These are phyloP conservation scores for Hymenotorrendiella dingleyae DNA, from an alignment of 2,329 filamentous ascomycete genomes.

Conservation along the genomic window DNA sequence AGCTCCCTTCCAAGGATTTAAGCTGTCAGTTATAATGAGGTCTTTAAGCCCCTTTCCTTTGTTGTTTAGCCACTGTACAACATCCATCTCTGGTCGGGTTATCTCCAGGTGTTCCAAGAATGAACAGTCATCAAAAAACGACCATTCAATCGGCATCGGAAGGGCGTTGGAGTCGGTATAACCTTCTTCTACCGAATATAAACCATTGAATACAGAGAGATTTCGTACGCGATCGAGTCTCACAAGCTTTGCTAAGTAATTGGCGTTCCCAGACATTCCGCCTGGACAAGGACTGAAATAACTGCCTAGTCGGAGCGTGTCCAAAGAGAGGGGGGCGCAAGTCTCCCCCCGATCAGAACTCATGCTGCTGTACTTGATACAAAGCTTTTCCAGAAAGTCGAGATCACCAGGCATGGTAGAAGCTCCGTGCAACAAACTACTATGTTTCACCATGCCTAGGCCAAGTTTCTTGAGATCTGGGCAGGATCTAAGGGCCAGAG, in stretches of 20 bases:
- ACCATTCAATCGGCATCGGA: slow-evolving; percentile 1
- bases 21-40: too few relatives aligned
- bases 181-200: background rate
- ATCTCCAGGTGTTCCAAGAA: too few relatives aligned
- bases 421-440: background rate
- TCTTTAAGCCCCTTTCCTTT: too few relatives aligned
- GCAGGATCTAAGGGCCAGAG: background rate
- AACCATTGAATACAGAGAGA: slow-evolving; percentile 7
- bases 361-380: background rate
- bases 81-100: too few relatives aligned
- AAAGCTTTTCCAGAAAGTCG: slow-evolving; percentile 7
- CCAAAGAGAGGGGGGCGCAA: background rate
- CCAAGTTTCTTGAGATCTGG: slow-evolving; percentile 7
- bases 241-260: slow-evolving; percentile 5
- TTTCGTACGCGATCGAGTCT: background rate
- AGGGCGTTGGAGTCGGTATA: background rate
- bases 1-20: too few relatives aligned
- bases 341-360: background rate
- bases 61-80: too few relatives aligned
- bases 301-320: slow-evolving; percentile 6
- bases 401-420: slow-evolving; percentile 1
- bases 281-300: background rate
- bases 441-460: background rate
- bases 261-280: background rate
- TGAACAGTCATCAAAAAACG: slow-evolving; percentile 6